Base-by-base conservation (phyloP, 305 asterid species). In the Rubia peregrina region DNA sequence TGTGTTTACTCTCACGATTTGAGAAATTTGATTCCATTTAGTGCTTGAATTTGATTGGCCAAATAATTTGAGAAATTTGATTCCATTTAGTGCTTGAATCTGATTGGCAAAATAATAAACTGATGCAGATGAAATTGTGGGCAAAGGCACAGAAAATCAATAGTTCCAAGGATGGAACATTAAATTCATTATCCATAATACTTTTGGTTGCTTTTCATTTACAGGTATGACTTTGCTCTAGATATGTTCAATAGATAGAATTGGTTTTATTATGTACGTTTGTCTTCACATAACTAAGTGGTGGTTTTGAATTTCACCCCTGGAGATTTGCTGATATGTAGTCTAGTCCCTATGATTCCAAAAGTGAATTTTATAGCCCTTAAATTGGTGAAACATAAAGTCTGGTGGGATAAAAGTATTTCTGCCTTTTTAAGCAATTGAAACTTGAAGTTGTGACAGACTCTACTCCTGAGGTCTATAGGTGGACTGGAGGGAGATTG, bases 181-280 rank as follows among this genome's bases (percentile, higher is more conserved):
- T 93, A 82, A 93, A 93, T 78, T 93, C 98, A 76, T 87, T 93
- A 66, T 93, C 98, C 70, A 81, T 93, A 72, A 86, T 91, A 70
- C 88, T 86, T 48, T 80, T 93, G 88, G 96, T 87, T 60, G 96
- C 98, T 76, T 93, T 91, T 78, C 98, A 93, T 86, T 82, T 93
- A 84, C 97, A 93, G 97, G 98, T 93, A 86, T 75, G 68, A 51
- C 67, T 74, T 73, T 61, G 71, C 12, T 42, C 62, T 42, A 41
- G 21, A 59, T 74, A 30, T 63, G 22, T 75, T 7, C 38, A 14
- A 61, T 57, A 36, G 3, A 51, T 41, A 71, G 26, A 24, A 22
- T 8, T 6, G 68, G 10, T 9, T 71, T 75, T 69, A 11, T 44
- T 53, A 65, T 51, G 4, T 61, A 9, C n/a, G 59, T 33, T 16